Conservation (phyloP, 192 early-diverging fungal species). For the Coemansia sp. region DNA sequence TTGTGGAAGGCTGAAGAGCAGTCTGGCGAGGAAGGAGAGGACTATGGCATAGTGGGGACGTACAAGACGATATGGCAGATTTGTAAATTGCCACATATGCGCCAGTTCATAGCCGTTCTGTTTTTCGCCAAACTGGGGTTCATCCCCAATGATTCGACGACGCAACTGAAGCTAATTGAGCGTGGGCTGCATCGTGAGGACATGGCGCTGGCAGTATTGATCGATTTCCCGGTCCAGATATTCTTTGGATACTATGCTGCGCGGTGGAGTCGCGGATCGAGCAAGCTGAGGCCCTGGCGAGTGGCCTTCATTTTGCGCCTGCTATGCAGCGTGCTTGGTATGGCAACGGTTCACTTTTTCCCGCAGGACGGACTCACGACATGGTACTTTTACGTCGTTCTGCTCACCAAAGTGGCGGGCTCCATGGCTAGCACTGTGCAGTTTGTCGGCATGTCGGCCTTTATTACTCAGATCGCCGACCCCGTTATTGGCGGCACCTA, state of each 20-base stretch:
- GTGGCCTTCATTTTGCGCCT: constrained; percentile 87
- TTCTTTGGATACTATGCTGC: constrained; percentile 98
- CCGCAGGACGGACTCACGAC: constrained; percentile 64
- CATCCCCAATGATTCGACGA: constrained; percentile 92
- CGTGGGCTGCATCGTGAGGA: constrained; percentile 94
- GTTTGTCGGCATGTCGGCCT: constrained; percentile 94
- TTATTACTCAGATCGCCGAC: constrained; percentile 93
- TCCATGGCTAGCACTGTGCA: constrained; percentile 92
- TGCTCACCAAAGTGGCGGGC: constrained; percentile 72
- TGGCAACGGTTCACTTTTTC: constrained; percentile 79
- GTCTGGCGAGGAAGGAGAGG: constrained; percentile 25
- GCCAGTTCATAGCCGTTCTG: constrained; percentile 73
- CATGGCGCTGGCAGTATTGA: constrained; percentile 84
- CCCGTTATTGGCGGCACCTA: constrained; percentile 91
- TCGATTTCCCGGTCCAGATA: constrained; percentile 96
- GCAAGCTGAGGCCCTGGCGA: constrained; percentile 89
- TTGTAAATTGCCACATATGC: constrained; percentile 84
- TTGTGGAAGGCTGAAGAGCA: constrained; percentile 69
- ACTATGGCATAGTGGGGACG: constrained; percentile 64
- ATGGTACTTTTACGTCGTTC: constrained; percentile 75
- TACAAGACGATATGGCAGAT: constrained; percentile 93
- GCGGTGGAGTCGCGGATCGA: constrained; percentile 84
- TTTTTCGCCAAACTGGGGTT: constrained; percentile 92
- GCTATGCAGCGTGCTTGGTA: constrained; percentile 72
- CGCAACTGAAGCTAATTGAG: constrained; percentile 91